Evolutionary conservation across 2,329 filamentous ascomycete species (phyloP).

Genomic region (Nemania bipapillata): DNA sequence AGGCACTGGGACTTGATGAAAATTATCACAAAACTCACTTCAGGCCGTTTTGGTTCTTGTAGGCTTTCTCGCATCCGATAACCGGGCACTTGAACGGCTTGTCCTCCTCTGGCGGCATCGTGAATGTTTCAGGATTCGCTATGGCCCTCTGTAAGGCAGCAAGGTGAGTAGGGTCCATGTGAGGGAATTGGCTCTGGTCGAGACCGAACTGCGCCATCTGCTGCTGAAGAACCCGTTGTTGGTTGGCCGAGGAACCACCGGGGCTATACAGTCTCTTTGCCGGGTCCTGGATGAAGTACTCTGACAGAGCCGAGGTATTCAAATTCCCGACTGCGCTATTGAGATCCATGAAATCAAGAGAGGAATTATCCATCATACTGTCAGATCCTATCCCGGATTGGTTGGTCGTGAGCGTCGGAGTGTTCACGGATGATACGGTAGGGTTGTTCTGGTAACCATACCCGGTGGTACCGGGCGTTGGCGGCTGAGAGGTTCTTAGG

Average conservation of each 20-base stretch:
- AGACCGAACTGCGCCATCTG: constrained; percentile 78
- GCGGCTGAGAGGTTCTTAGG: constrained; percentile 84
- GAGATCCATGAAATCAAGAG: constrained; percentile 69
- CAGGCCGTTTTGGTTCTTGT: constrained; percentile 98
- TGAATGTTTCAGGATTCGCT: constrained; percentile 64
- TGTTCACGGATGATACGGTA: constrained; percentile 96
- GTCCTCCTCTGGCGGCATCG: constrained; percentile 83
- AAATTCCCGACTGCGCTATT: constrained; percentile 64
- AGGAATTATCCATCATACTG: constrained; percentile 80
- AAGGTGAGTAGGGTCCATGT: constrained; percentile 74
- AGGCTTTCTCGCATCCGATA: constrained; percentile 98
- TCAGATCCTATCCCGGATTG: constrained; percentile 66
- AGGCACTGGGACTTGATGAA: constrained; percentile 28
- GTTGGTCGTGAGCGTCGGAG: constrained; percentile 85
- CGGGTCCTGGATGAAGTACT: constrained; percentile 85
- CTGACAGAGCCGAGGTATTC: constrained; percentile 65
- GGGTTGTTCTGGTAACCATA: constrained; percentile 91
- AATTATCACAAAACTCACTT: constrained; percentile 71
- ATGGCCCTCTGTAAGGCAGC: constrained; percentile 63
- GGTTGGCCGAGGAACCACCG: constrained; percentile 74
- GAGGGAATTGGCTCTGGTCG: constrained; percentile 77
- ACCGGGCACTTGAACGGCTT: constrained; percentile 98
- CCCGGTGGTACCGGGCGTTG: constrained; percentile 80
- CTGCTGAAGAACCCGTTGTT: constrained; percentile 70
- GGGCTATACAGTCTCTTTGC: constrained; percentile 93